These are phyloP conservation scores for Marasmius oreades DNA, from an alignment of 1,284 basidiomycete species.

Conservation along the genomic window DNA sequence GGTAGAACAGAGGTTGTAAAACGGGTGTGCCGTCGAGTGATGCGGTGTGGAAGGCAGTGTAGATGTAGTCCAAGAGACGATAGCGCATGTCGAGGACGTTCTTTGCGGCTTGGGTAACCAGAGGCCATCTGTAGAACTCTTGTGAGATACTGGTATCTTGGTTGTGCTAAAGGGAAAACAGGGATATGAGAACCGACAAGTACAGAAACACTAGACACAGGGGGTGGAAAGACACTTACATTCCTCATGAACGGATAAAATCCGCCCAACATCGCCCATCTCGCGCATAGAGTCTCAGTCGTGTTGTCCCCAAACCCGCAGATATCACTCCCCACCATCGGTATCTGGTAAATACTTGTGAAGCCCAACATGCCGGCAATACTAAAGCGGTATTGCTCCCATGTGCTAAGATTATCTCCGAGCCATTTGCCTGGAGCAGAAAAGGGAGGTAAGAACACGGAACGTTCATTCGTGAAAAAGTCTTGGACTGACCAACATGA, in stretches of 20 bases:
- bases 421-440: slow-evolving; percentile 54
- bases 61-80: slow-evolving; percentile 68
- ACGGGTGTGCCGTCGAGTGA: slow-evolving; percentile 58
- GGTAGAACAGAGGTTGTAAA: slow-evolving; percentile 60
- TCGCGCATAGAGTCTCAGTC: slow-evolving; percentile 59
- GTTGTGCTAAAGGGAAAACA: slow-evolving; percentile 45
- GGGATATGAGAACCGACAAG: not conserved
- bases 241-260: slow-evolving; percentile 75
- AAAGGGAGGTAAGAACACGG: not conserved
- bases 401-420: slow-evolving; percentile 58
- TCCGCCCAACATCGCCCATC: slow-evolving; percentile 67
- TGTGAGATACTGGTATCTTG: slow-evolving; percentile 49
- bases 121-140: slow-evolving; percentile 67
- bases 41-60: slow-evolving; percentile 65
- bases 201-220: not conserved
- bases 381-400: slow-evolving; percentile 55
- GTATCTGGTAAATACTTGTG: slow-evolving; percentile 60
- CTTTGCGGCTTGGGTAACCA: slow-evolving; percentile 54
- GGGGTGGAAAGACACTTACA: slow-evolving; percentile 31
- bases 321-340: slow-evolving; percentile 69
- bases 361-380: slow-evolving; percentile 65
- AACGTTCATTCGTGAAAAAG: not conserved
- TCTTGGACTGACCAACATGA: slow-evolving; percentile 35
- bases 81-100: slow-evolving; percentile 65
- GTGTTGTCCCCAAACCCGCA: slow-evolving; percentile 60